A percentile compares a stretch with the other conserved stretches of the same genome.
Evolutionary conservation across 129 eudicot genomes (phyloP).

Genomic region (Daucus carota): DNA sequence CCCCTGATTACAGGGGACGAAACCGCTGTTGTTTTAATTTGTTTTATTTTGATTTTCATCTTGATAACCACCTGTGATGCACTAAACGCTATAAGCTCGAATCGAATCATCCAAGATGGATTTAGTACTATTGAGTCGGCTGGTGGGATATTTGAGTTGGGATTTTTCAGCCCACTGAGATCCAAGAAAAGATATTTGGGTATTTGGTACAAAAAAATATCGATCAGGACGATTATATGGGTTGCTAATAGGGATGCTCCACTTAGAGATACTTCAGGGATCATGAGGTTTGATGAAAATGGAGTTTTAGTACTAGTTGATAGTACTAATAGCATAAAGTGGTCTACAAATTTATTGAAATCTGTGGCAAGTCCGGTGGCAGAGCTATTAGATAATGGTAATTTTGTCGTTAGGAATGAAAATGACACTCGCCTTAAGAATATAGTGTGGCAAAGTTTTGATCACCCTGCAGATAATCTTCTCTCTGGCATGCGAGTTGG

Average conservation of each 20-base stretch:
- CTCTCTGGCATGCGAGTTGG: conserved; percentile 30
- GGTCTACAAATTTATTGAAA: conserved; percentile 21
- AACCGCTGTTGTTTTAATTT: not conserved
- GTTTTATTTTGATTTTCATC: not conserved
- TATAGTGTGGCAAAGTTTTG: conserved; percentile 29
- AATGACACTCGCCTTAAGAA: not conserved
- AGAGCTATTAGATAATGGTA: conserved; percentile 23
- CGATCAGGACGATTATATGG: conserved; percentile 16
- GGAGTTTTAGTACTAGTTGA: conserved; percentile 11
- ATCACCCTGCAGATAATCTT: conserved; percentile 20
- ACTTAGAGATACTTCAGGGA: conserved; percentile 17
- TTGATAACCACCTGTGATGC: not conserved
- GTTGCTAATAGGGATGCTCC: conserved; percentile 32
- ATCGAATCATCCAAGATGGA: conserved; percentile 2
- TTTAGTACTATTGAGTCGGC: not conserved
- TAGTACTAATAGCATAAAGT: not conserved
- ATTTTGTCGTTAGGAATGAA: conserved; percentile 23
- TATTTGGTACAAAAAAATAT: conserved; percentile 7
- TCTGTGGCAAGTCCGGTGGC: not conserved
- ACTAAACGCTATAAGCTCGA: not conserved
- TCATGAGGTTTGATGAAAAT: conserved; percentile 7
- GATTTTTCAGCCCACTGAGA: not conserved
- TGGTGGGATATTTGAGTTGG: not conserved
- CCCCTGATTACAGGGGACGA: not conserved
- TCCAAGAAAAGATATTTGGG: conserved; percentile 12